Conservation (phyloP, 345 rosid genomes). For the Chamaenerion angustifolium region DNA sequence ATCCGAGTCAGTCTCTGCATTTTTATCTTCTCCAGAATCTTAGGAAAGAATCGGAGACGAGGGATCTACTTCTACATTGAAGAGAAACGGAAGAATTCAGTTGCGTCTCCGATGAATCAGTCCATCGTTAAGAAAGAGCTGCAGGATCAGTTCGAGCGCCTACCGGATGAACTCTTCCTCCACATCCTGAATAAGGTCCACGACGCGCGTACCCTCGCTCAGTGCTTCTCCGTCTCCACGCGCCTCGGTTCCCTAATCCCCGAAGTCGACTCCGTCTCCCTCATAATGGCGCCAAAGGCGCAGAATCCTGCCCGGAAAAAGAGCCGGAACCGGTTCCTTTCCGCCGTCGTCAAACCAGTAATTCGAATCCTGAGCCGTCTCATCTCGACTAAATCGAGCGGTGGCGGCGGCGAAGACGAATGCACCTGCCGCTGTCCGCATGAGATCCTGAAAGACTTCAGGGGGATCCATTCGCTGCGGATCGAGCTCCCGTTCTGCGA, state of each 20-base stretch:
- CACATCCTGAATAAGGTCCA: constrained; percentile 12
- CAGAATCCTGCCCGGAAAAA: not conserved
- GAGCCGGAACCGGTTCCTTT: constrained; percentile 1
- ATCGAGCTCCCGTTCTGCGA: constrained; percentile 18
- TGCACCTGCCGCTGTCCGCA: constrained; percentile 1
- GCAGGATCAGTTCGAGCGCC: constrained; percentile 8
- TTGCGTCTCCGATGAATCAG: too few relatives aligned
- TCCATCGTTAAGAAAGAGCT: too few relatives aligned
- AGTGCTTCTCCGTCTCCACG: constrained; percentile 14
- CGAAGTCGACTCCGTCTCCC: constrained; percentile 9
- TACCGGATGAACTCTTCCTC: constrained; percentile 18
- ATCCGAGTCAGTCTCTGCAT: too few relatives aligned
- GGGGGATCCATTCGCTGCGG: constrained; percentile 13
- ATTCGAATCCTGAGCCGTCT: constrained; percentile 13
- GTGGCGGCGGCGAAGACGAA: constrained; percentile 1
- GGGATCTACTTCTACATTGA: too few relatives aligned
- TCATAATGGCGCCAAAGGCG: constrained; percentile 3
- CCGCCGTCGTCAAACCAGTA: constrained; percentile 8
- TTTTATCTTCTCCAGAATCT: too few relatives aligned
- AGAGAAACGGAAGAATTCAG: too few relatives aligned
- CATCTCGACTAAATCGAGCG: constrained; percentile 1
- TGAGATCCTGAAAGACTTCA: constrained; percentile 13
- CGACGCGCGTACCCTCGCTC: constrained; percentile 16
- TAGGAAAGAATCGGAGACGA: too few relatives aligned
- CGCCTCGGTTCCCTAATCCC: constrained; percentile 16